Evolutionary conservation across 257 asterid genomes (phyloP).

Genomic region (Phtheirospermum japonicum): DNA sequence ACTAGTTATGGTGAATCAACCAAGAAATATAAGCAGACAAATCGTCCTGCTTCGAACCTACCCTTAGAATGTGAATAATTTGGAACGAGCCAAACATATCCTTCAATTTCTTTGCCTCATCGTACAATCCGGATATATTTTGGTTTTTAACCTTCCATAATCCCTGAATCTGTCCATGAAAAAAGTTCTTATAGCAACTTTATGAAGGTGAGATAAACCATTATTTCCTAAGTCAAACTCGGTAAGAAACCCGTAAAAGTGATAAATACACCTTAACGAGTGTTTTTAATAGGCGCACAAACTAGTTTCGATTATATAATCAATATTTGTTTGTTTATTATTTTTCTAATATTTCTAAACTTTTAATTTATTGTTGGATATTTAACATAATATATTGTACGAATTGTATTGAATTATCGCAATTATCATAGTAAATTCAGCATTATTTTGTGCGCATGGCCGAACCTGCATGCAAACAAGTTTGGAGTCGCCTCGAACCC

Average conservation of each 20-base stretch:
- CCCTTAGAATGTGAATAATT: slow-evolving; percentile 69
- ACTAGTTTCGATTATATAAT: too few species aligned
- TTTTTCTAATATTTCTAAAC: too few species aligned
- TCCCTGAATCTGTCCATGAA: slow-evolving; percentile 56
- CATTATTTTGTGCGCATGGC: too few species aligned
- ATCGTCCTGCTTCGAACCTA: slow-evolving; percentile 30
- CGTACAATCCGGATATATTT: slow-evolving; percentile 50
- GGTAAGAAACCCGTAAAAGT: too few species aligned
- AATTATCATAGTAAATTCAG: too few species aligned
- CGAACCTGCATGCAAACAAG: slow-evolving; percentile 98
- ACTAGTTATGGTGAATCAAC: too few species aligned
- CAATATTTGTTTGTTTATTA: too few species aligned
- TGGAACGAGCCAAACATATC: slow-evolving; percentile 59
- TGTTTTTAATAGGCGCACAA: too few species aligned
- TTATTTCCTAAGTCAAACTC: neutral
- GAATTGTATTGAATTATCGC: neutral
- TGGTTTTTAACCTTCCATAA: slow-evolving; percentile 74
- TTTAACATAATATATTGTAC: neutral
- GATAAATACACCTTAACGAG: too few species aligned
- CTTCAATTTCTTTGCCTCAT: slow-evolving; percentile 65
- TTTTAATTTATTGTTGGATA: neutral
- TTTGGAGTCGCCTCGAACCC: slow-evolving; percentile 95
- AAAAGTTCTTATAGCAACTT: neutral
- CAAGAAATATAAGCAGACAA: neutral
- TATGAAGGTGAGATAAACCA: neutral